Conservation (phyloP, 306 rosid species). For the Rosa lucieae region DNA sequence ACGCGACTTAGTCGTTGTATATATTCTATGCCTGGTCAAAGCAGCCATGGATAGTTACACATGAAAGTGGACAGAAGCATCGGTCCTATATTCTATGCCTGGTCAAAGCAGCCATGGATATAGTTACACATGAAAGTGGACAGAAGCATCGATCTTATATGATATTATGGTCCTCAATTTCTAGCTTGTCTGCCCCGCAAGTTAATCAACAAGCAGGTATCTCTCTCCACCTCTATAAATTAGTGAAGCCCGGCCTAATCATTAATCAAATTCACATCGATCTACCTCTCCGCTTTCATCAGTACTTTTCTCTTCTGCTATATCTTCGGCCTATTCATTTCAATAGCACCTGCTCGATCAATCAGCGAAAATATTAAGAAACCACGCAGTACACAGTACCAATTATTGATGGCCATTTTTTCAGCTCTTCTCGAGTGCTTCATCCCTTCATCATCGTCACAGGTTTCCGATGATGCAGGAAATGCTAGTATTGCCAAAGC, state of each 20-base stretch:
- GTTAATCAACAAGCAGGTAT: background rate
- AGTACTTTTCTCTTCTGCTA: too few relatives aligned
- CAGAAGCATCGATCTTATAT: background rate
- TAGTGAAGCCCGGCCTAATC: background rate
- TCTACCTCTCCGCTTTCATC: background rate
- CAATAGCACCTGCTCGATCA: too few relatives aligned
- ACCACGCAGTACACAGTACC: background rate
- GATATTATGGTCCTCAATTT: background rate
- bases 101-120: background rate
- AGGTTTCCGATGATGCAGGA: constrained; percentile 7
- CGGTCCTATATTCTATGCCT: background rate
- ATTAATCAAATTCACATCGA: background rate
- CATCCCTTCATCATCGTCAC: background rate
- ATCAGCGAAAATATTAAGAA: too few relatives aligned
- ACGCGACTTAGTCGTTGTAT: too few relatives aligned
- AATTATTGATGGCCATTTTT: background rate
- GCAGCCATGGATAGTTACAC: background rate
- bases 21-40: background rate
- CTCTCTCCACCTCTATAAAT: background rate
- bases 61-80: background rate
- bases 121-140: background rate
- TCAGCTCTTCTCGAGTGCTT: constrained; percentile 12
- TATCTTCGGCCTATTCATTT: too few relatives aligned
- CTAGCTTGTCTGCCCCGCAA: background rate
- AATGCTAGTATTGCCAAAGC: background rate